Percentiles rank a stretch among this genome's conserved stretches.
Conservation (phyloP, 2,329 filamentous ascomycete genomes). For the Amphichorda felina region DNA sequence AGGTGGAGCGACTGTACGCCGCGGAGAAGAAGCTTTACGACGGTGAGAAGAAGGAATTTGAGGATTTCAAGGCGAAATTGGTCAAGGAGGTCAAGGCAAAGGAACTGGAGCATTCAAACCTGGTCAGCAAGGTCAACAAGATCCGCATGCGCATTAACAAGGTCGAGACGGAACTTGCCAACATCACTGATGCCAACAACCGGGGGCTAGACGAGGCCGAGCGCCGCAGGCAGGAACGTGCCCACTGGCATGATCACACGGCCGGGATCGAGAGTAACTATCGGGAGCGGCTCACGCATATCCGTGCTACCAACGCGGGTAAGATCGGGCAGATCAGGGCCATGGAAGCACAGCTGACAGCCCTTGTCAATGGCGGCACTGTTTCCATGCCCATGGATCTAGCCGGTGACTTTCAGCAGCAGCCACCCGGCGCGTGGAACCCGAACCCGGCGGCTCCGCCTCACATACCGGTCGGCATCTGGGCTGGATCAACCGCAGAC, state of each 20-base stretch:
- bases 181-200: constrained; percentile 57
- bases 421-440: constrained; percentile 19
- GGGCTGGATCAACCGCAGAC: constrained; percentile 22
- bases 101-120: constrained; percentile 49
- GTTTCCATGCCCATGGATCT: constrained; percentile 17
- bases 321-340: constrained; percentile 17
- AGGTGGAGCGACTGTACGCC: constrained; percentile 38
- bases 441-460: constrained; percentile 18
- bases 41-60: constrained; percentile 38
- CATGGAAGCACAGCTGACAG: constrained; percentile 16
- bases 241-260: constrained; percentile 33
- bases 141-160: constrained; percentile 59
- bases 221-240: constrained; percentile 39
- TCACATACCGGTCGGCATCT: constrained; percentile 22
- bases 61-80: constrained; percentile 46
- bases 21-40: constrained; percentile 50
- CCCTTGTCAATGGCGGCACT: constrained; percentile 14
- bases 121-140: constrained; percentile 61
- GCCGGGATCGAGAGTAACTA: constrained; percentile 32
- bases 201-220: constrained; percentile 54
- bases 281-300: constrained; percentile 27
- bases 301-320: constrained; percentile 17
- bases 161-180: constrained; percentile 60
- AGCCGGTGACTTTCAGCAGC: constrained; percentile 8
- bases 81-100: constrained; percentile 52